Conservation (phyloP, 495 filamentous ascomycete genomes). For the Penicillium longicatenatum region DNA sequence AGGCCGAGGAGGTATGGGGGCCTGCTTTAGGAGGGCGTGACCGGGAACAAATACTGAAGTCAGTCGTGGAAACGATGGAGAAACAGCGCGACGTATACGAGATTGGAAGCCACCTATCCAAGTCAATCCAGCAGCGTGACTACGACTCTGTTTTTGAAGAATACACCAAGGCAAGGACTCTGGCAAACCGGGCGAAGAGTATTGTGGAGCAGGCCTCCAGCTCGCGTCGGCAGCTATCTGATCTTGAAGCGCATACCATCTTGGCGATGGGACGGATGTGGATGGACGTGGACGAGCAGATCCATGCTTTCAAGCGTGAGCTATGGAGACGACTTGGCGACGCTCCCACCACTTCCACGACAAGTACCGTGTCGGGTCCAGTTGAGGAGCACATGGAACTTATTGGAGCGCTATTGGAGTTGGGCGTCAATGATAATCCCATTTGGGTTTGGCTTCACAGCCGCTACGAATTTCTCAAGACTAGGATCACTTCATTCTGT, state of each 20-base stretch:
- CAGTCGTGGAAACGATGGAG: constrained; percentile 71
- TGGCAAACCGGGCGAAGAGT: constrained; percentile 70
- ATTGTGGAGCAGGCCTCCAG: constrained; percentile 56
- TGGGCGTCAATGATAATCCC: constrained; percentile 93
- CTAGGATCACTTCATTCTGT: constrained; percentile 73
- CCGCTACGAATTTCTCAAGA: constrained; percentile 83
- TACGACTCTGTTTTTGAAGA: constrained; percentile 85
- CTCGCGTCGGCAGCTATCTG: constrained; percentile 53
- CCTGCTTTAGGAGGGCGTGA: constrained; percentile 91
- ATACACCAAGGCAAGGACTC: constrained; percentile 74
- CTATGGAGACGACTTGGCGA: constrained; percentile 78
- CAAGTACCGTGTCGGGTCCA: constrained; percentile 41
- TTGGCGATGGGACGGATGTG: constrained; percentile 92
- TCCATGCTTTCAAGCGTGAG: constrained; percentile 83
- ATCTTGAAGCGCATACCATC: constrained; percentile 80
- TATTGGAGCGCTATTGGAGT: constrained; percentile 81
- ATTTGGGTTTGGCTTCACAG: constrained; percentile 94
- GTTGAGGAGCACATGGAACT: constrained; percentile 87
- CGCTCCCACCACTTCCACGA: constrained; percentile 48
- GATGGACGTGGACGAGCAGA: constrained; percentile 83
- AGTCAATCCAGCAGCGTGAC: constrained; percentile 85
- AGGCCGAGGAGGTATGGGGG: constrained; percentile 96
- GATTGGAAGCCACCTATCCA: constrained; percentile 71
- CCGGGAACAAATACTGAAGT: constrained; percentile 81
- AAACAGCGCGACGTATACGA: constrained; percentile 79